A percentile compares a stretch with the other conserved stretches of the same genome.
phyloP scores from a whole-genome alignment of 106 monocot genomes.

The Posidonia australis region DNA sequence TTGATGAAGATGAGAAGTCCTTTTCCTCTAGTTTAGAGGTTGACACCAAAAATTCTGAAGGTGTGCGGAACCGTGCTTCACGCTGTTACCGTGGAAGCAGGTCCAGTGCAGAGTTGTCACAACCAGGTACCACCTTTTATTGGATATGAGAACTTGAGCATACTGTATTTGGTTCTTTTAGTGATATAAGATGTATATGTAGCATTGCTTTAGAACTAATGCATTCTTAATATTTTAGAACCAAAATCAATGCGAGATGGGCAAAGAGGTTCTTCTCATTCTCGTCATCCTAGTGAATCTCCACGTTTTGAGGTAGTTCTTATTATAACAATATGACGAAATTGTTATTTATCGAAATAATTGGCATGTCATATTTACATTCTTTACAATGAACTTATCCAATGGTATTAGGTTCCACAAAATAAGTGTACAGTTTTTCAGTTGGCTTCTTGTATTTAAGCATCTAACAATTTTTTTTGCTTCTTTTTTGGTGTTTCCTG shows the following conservation, averaged over 20 bases:
- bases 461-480: not conserved
- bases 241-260: conserved; percentile 17
- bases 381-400: not conserved
- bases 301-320: conserved; percentile 29
- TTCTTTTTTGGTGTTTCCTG: not conserved
- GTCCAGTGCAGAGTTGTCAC: conserved; percentile 17
- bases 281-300: conserved; percentile 12
- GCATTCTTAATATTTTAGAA: conserved; percentile 12
- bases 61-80: conserved; percentile 16
- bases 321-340: too few relatives aligned
- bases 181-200: too few relatives aligned
- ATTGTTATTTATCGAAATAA: too few relatives aligned
- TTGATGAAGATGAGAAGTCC: conserved; percentile 49
- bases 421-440: not conserved
- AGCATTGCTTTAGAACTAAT: too few relatives aligned
- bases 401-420: not conserved
- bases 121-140: conserved; percentile 19
- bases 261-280: conserved; percentile 17
- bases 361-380: not conserved
- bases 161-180: too few relatives aligned
- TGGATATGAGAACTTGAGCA: not conserved
- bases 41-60: conserved; percentile 4
- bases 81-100: conserved; percentile 59
- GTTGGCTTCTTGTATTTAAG: too few relatives aligned
- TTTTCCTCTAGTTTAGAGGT: conserved; percentile 10